Percentiles rank a stretch among this genome's conserved stretches.
Evolutionary conservation across 1,284 basidiomycete genomes (phyloP).

Genomic region (Pascua sp.): DNA sequence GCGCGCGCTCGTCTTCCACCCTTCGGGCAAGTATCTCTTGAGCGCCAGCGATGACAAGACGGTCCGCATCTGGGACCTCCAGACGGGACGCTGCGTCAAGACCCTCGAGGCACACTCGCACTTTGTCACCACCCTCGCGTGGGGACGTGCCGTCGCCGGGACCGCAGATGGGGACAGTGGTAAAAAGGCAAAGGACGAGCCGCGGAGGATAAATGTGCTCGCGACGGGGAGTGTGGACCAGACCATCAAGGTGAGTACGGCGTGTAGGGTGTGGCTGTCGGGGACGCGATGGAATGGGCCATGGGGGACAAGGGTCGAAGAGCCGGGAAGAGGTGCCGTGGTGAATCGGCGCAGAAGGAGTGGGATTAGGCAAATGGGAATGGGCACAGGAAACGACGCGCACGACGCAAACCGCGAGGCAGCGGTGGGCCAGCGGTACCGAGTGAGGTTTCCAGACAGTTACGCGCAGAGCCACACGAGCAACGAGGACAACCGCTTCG

Average conservation of each 20-base stretch:
- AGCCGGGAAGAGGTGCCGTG: too few species aligned
- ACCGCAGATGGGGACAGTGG: conserved; percentile 19
- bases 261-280: not conserved
- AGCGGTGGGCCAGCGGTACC: too few species aligned
- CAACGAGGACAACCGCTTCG: too few species aligned
- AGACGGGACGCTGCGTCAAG: conserved; percentile 70
- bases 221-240: conserved; percentile 79
- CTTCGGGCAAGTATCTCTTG: conserved; percentile 76
- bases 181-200: conserved; percentile 47
- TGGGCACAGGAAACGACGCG: too few species aligned
- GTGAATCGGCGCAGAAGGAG: too few species aligned
- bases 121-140: conserved; percentile 76
- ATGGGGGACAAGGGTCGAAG: too few species aligned
- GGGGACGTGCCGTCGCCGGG: conserved; percentile 63
- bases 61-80: conserved; percentile 81
- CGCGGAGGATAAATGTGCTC: conserved; percentile 69
- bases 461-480: too few species aligned
- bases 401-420: too few species aligned
- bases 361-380: too few species aligned
- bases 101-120: conserved; percentile 81
- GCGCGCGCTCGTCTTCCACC: conserved; percentile 76
- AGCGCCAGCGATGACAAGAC: conserved; percentile 89
- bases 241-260: conserved; percentile 50
- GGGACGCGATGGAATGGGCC: not conserved
- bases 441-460: too few species aligned